Conservation (phyloP, 177 flowering plant species). For the Vitis hybrid region DNA sequence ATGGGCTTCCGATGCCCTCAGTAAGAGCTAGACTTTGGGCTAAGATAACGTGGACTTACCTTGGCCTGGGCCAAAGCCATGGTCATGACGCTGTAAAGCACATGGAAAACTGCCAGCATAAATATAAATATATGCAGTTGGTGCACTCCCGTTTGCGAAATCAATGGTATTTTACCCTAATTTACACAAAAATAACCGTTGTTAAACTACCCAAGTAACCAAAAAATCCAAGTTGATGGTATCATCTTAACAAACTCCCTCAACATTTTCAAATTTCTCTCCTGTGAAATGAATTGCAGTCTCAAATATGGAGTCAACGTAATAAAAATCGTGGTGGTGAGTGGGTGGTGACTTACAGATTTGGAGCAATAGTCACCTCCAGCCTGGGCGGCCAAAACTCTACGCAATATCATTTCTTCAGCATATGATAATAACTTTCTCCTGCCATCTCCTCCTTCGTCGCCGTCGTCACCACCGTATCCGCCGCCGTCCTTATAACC, state of each 20-base stretch:
- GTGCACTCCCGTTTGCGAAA: conserved; percentile 51
- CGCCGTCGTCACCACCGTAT: not conserved
- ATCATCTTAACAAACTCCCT: too few relatives aligned
- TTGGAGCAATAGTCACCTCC: conserved; percentile 29
- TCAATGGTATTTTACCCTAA: conserved; percentile 46
- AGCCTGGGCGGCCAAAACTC: conserved; percentile 39
- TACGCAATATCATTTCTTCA: conserved; percentile 33
- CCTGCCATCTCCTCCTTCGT: conserved; percentile 4
- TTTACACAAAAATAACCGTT: not conserved
- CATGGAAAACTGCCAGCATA: conserved; percentile 61
- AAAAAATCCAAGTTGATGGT: too few relatives aligned
- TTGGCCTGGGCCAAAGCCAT: conserved; percentile 56
- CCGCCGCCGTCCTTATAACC: not conserved
- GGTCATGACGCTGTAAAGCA: conserved; percentile 55
- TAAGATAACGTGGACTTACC: conserved; percentile 29
- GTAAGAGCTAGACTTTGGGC: too few relatives aligned
- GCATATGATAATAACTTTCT: conserved; percentile 39
- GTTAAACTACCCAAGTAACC: too few relatives aligned
- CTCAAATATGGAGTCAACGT: not conserved
- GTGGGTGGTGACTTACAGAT: conserved; percentile 17
- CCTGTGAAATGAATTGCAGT: too few relatives aligned
- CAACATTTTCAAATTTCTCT: too few relatives aligned
- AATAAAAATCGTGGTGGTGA: too few relatives aligned
- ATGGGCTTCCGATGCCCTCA: not conserved
- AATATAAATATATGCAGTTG: conserved; percentile 71